phyloP scores from a whole-genome alignment of 202 grass and related monocot species.

The Musa balbisiana region DNA sequence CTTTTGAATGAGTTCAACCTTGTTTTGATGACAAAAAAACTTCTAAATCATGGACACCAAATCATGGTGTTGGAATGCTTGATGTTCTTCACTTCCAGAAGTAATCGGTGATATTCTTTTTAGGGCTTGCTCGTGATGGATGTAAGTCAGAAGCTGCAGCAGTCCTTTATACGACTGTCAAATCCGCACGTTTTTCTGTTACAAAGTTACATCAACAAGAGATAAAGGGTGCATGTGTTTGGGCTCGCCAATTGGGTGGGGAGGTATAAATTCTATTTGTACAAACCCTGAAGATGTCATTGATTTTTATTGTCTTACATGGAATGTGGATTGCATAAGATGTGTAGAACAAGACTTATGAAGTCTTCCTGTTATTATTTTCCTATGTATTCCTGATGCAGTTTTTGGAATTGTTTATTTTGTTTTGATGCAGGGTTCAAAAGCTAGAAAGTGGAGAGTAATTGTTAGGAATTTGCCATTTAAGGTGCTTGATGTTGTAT shows the following conservation, averaged over 20 bases:
- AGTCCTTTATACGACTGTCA: slow-evolving; percentile 74
- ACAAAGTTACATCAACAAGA: slow-evolving; percentile 63
- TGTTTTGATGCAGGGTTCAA: slow-evolving; percentile 53
- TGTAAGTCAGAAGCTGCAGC: slow-evolving; percentile 63
- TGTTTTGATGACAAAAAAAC: background rate
- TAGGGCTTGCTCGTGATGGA: slow-evolving; percentile 82
- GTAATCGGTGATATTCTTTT: slow-evolving; percentile 11
- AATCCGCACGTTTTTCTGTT: slow-evolving; percentile 63
- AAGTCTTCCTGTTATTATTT: background rate
- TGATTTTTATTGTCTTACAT: background rate
- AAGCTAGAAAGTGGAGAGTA: slow-evolving; percentile 84
- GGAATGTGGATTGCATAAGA: too few relatives aligned
- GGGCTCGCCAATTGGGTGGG: slow-evolving; percentile 97
- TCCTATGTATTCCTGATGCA: background rate
- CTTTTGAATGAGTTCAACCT: background rate
- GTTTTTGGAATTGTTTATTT: slow-evolving; percentile 5
- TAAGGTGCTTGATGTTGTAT: slow-evolving; percentile 50
- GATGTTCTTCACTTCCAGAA: background rate
- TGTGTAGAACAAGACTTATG: too few relatives aligned
- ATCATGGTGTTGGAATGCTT: background rate
- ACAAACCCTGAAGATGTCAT: background rate
- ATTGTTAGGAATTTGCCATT: slow-evolving; percentile 96
- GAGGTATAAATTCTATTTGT: slow-evolving; percentile 40
- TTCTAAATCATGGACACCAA: background rate
- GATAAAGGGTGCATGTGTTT: slow-evolving; percentile 60